phyloP scores from a whole-genome alignment of 129 eudicot species.

The Flaveria robusta region DNA sequence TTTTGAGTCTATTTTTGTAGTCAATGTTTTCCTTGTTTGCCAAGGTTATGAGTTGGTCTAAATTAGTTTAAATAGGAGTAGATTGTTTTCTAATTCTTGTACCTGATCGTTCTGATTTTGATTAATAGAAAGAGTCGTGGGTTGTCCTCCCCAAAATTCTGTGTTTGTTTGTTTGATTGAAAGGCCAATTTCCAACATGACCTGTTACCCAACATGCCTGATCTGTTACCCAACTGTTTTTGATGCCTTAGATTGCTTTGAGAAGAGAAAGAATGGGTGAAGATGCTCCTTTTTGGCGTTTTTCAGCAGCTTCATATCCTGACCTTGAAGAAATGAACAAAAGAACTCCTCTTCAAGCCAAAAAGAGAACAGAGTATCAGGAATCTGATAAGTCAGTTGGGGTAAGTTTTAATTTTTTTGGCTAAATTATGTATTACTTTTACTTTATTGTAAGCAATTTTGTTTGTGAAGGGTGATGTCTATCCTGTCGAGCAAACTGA shows the following conservation, averaged over 20 bases:
- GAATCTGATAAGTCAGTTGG: slow-evolving; percentile 55
- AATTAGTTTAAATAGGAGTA: no score
- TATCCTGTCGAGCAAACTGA: slow-evolving; percentile 82
- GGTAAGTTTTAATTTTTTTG: slow-evolving; percentile 40
- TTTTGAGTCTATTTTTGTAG: no score
- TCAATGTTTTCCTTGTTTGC: no score
- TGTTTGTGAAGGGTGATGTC: slow-evolving; percentile 76
- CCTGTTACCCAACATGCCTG: neutral
- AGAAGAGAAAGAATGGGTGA: slow-evolving; percentile 96
- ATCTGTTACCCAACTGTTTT: neutral
- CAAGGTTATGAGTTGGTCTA: no score
- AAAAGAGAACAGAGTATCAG: slow-evolving; percentile 33
- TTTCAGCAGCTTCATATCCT: slow-evolving; percentile 95
- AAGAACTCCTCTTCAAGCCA: slow-evolving; percentile 44
- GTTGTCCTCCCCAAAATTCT: no score
- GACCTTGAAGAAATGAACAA: slow-evolving; percentile 61
- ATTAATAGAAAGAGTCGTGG: no score
- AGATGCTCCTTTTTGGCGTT: slow-evolving; percentile 98
- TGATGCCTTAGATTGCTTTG: slow-evolving; percentile 69
- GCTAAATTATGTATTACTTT: neutral
- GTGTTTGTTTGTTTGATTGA: no score
- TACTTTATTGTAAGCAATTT: slow-evolving; percentile 6
- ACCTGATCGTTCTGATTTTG: no score
- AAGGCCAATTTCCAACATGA: no score
- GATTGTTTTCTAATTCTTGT: no score